A percentile compares a stretch with the other conserved stretches of the same genome.
Conservation (phyloP, 768 basidiomycete species). For the Saitozyma podzolica region DNA sequence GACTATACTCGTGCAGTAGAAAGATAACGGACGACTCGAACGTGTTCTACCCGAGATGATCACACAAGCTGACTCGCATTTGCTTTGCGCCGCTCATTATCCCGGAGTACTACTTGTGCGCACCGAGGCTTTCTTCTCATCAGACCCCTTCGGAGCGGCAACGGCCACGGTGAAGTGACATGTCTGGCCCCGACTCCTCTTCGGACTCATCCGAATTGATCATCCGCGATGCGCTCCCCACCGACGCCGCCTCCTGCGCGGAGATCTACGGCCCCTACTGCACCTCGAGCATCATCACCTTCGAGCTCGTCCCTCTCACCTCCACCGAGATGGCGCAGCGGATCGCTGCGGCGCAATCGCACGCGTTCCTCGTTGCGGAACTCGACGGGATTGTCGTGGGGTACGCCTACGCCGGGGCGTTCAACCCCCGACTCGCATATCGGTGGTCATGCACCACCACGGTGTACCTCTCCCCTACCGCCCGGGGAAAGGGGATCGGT, state of each 20-base stretch:
- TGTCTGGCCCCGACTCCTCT: no score
- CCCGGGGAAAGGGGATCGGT: background rate
- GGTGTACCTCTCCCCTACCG: background rate
- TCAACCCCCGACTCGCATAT: background rate
- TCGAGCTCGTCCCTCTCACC: slow-evolving; percentile 1
- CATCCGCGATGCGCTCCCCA: background rate
- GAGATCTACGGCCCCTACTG: background rate
- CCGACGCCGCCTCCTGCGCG: background rate
- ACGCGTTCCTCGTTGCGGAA: background rate
- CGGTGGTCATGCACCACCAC: background rate
- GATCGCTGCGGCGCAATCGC: background rate
- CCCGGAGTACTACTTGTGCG: no score
- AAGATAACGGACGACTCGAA: no score
- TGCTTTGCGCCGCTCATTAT: no score
- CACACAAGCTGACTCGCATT: no score
- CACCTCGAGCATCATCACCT: background rate
- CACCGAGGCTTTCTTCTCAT: no score
- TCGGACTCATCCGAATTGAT: background rate
- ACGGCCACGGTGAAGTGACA: no score
- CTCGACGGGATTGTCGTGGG: background rate
- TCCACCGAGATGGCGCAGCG: background rate
- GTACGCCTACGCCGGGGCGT: background rate
- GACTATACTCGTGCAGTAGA: no score
- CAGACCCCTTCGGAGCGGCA: no score
- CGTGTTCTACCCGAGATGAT: no score